phyloP scores from a whole-genome alignment of 495 filamentous ascomycete genomes.

The Penicillium egyptiacum region DNA sequence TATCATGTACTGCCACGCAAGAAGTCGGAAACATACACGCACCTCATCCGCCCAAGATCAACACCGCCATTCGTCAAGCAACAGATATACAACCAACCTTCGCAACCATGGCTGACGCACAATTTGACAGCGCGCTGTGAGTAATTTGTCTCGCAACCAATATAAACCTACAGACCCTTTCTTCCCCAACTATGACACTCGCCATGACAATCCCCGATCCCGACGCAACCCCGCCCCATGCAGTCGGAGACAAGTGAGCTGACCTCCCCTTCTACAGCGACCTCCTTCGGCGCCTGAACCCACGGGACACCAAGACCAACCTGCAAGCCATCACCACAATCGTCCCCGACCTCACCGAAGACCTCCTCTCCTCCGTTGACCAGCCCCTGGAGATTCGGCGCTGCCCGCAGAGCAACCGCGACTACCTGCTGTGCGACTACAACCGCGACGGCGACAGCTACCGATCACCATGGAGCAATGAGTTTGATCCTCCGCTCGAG shows the following conservation, averaged over 20 bases:
- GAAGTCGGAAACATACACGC: slow-evolving; percentile 26
- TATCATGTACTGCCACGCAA: slow-evolving; percentile 26
- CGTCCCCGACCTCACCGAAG: slow-evolving; percentile 90
- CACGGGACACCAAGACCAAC: slow-evolving; percentile 82
- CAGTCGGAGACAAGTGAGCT: slow-evolving; percentile 24
- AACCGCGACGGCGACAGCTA: slow-evolving; percentile 98
- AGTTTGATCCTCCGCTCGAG: slow-evolving; percentile 89
- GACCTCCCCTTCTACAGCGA: slow-evolving; percentile 59
- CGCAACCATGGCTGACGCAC: slow-evolving; percentile 52
- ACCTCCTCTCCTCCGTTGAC: slow-evolving; percentile 95
- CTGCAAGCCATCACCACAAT: slow-evolving; percentile 81
- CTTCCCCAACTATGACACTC: slow-evolving; percentile 3
- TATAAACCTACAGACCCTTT: not conserved
- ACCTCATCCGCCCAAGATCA: slow-evolving; percentile 38
- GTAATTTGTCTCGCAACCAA: slow-evolving; percentile 16
- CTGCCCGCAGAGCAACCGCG: slow-evolving; percentile 83
- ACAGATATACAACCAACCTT: slow-evolving; percentile 23
- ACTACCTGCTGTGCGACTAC: slow-evolving; percentile 99
- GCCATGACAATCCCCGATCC: slow-evolving; percentile 18
- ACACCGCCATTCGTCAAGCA: slow-evolving; percentile 24
- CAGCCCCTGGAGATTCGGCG: slow-evolving; percentile 85
- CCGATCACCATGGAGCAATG: slow-evolving; percentile 95
- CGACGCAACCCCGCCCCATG: slow-evolving; percentile 32
- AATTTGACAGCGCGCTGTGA: slow-evolving; percentile 67
- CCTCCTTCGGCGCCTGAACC: slow-evolving; percentile 96